Conservation (phyloP, 495 filamentous ascomycete genomes). For the Rusavskia elegans region DNA sequence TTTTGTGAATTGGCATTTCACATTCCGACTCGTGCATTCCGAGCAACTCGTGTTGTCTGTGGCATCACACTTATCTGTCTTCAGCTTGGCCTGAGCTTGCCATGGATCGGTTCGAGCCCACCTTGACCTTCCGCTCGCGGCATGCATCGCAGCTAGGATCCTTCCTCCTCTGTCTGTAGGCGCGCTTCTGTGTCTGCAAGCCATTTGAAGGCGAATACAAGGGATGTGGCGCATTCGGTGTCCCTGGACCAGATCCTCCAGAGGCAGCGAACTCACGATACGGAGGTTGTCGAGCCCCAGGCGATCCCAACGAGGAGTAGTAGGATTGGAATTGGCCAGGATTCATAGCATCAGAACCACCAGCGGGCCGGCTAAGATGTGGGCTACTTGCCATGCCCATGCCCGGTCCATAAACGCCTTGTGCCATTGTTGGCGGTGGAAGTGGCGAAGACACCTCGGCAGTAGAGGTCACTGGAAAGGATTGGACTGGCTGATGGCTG, state of each 20-base stretch:
- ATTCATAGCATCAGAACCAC: constrained; percentile 3
- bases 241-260: constrained; percentile 22
- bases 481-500: background rate
- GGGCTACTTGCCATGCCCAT: constrained; percentile 6
- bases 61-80: constrained; percentile 57
- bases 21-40: constrained; percentile 85
- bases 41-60: constrained; percentile 92
- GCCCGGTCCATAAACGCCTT: background rate
- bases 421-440: background rate
- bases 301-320: constrained; percentile 6
- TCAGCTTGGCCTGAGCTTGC: constrained; percentile 1
- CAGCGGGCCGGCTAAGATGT: constrained; percentile 9
- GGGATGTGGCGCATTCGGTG: constrained; percentile 27
- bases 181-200: constrained; percentile 64
- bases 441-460: background rate
- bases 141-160: constrained; percentile 98
- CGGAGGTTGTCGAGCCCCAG: constrained; percentile 8
- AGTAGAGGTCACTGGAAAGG: background rate
- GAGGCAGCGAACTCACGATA: constrained; percentile 11
- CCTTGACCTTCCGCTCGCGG: constrained; percentile 93
- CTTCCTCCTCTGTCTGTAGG: constrained; percentile 86
- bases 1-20: constrained; percentile 97
- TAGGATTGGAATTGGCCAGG: constrained; percentile 2
- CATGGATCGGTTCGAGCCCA: constrained; percentile 10
- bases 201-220: constrained; percentile 22